These are phyloP conservation scores for Verticillium nubilum DNA, from an alignment of 2,329 filamentous ascomycete species.

Conservation along the genomic window DNA sequence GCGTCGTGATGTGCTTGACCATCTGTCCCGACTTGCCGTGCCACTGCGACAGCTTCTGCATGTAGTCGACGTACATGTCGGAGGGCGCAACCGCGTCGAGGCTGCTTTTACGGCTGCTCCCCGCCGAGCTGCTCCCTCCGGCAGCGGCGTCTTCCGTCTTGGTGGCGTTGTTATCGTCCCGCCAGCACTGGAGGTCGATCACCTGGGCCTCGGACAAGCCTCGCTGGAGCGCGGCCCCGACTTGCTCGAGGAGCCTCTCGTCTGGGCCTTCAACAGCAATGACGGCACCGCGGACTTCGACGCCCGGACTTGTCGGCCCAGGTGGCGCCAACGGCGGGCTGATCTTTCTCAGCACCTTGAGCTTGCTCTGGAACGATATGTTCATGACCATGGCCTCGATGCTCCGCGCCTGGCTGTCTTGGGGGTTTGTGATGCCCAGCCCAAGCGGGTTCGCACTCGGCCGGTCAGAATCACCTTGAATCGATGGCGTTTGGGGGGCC, in stretches of 20 bases:
- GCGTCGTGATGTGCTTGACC: conserved; percentile 39
- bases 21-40: conserved; percentile 71
- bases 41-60: conserved; percentile 67
- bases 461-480: conserved; percentile 2
- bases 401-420: conserved; percentile 32
- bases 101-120: conserved; percentile 11
- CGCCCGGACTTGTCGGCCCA: conserved; percentile 20
- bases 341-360: conserved; percentile 70
- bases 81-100: conserved; percentile 17
- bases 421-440: neutral
- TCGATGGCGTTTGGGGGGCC: conserved; percentile 13
- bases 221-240: conserved; percentile 60
- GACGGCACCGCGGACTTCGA: conserved; percentile 63
- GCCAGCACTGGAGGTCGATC: conserved; percentile 37
- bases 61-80: conserved; percentile 51
- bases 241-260: conserved; percentile 39
- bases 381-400: conserved; percentile 69
- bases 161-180: conserved; percentile 20
- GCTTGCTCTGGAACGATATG: conserved; percentile 69
- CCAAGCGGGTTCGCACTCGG: neutral
- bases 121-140: conserved; percentile 2
- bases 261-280: conserved; percentile 79
- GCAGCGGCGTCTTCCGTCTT: conserved; percentile 4
- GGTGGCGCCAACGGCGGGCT: conserved; percentile 57
- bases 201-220: conserved; percentile 47